Evolutionary conservation across 2,329 filamentous ascomycete species (phyloP), one percentile per base, ranked within the genome.

Genomic region (Arachnomyces sp.): DNA sequence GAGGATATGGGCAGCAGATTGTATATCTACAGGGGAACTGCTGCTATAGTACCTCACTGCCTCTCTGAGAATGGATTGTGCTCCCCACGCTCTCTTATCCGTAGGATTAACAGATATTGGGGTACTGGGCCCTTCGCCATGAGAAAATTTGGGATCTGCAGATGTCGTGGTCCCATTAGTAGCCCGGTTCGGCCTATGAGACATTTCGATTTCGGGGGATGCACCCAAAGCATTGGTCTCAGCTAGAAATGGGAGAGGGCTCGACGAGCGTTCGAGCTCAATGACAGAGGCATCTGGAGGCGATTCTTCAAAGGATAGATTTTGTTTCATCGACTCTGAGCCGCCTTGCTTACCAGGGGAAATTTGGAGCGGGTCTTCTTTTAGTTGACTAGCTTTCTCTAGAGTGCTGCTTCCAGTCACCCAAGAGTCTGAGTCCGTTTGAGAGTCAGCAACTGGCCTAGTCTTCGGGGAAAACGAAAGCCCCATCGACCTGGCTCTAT

Each of bases 401-500:
- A 43, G 29, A 4, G 41, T 28, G 21, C 40, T 44, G 18, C 50
- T 25, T 16, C 50, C 48, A 18, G 45, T 36, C 4, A 49, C 47
- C 43, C 57, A 55, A 7, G 45, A 50, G 33, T 35, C 30, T 34
- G 52, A 52, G n/a, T 46, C 50, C 12, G 39, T 44, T 32, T 51
- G 45, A 8, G 42, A 40, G 18, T 43, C 18, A 30, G 52, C 49
- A 32, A 59, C 52, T 11, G 55, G 40, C 34, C 50, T 55, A 7
- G 52, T 51, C 28, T 50, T 53, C 25, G 62, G 61, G 9, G 59
- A 61, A 31, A 73, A 71, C 0, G 75, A 77, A 18, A 66, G 69
- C 14, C 69, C 70, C 28, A 73, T 61, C 3, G 74, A 79, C 39
- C 68, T 67, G 4, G 66, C 67, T 38, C 61, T 66, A 38, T 73